These are phyloP conservation scores for Syzygium oleosum DNA, from an alignment of 345 rosid species.

Conservation along the genomic window DNA sequence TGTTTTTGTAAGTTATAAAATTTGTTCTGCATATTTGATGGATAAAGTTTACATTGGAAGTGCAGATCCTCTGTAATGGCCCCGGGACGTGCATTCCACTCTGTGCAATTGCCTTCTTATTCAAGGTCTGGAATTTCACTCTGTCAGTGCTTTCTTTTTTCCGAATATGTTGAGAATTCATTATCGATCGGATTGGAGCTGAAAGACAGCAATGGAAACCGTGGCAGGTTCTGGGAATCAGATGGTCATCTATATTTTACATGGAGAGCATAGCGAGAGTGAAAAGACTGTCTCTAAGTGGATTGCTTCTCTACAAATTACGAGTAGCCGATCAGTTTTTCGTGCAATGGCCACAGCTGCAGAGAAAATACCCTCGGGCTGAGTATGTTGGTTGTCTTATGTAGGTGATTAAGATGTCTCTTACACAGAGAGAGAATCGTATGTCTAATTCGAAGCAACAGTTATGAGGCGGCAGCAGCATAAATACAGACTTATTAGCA, in stretches of 20 bases:
- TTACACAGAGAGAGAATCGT: background rate
- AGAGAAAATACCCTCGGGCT: constrained; percentile 56
- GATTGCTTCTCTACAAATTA: constrained; percentile 73
- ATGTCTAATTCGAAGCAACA: background rate
- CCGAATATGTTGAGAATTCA: background rate
- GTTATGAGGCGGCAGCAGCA: background rate
- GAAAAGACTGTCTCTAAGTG: constrained; percentile 76
- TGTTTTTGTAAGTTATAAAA: background rate
- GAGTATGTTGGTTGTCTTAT: constrained; percentile 82
- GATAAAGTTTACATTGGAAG: background rate
- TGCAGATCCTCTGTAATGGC: constrained; percentile 87
- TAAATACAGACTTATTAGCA: background rate
- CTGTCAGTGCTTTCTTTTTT: background rate
- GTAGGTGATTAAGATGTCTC: constrained; percentile 24
- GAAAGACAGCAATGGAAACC: background rate
- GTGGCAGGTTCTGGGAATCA: constrained; percentile 59
- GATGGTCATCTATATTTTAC: constrained; percentile 79
- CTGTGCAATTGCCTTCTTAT: constrained; percentile 59
- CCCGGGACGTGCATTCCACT: constrained; percentile 87
- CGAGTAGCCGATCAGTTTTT: constrained; percentile 73
- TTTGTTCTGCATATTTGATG: background rate
- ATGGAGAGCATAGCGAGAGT: constrained; percentile 97
- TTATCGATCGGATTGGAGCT: background rate
- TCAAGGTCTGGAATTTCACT: constrained; percentile 46
- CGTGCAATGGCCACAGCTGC: constrained; percentile 91